Conservation (phyloP, 1,139 yeast species). For the Suhomyces coccinellae region DNA sequence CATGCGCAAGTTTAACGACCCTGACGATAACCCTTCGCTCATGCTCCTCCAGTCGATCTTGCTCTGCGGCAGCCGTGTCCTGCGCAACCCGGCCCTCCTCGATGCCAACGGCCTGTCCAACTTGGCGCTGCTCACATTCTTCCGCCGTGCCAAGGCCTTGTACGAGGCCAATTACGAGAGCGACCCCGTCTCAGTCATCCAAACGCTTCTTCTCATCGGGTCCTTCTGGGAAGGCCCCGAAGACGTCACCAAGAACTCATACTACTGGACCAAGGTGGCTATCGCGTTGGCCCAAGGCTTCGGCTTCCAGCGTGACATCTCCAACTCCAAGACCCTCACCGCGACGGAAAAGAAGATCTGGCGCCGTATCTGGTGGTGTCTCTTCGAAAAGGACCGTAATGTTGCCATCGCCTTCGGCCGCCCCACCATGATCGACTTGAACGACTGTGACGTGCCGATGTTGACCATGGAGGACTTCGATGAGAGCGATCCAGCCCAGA, state of each 20-base stretch:
- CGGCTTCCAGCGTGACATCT: slow-evolving; percentile 66
- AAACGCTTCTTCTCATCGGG: slow-evolving; percentile 64
- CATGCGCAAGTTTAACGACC: slow-evolving; percentile 56
- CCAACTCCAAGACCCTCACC: slow-evolving; percentile 32
- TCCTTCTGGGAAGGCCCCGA: slow-evolving; percentile 82
- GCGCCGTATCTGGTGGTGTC: slow-evolving; percentile 80
- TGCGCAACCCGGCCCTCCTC: slow-evolving; percentile 54
- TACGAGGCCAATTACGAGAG: slow-evolving; percentile 74
- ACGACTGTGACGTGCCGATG: slow-evolving; percentile 81
- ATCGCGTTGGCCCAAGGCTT: slow-evolving; percentile 75
- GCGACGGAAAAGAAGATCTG: slow-evolving; percentile 55
- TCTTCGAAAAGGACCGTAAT: slow-evolving; percentile 69
- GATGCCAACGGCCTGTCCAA: slow-evolving; percentile 59
- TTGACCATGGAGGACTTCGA: slow-evolving; percentile 62
- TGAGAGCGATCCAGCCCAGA: slow-evolving; percentile 53
- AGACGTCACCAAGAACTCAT: slow-evolving; percentile 70
- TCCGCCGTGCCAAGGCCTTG: slow-evolving; percentile 74
- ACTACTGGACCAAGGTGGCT: slow-evolving; percentile 77
- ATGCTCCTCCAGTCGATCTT: slow-evolving; percentile 69
- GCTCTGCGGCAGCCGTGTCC: slow-evolving; percentile 67
- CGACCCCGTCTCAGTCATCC: slow-evolving; percentile 66
- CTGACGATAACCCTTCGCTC: slow-evolving; percentile 65
- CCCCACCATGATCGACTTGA: slow-evolving; percentile 67
- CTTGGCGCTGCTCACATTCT: slow-evolving; percentile 64
- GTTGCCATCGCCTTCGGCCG: slow-evolving; percentile 79